phyloP scores from a whole-genome alignment of 83 land plant species.

The Diphasiastrum complanatum region DNA sequence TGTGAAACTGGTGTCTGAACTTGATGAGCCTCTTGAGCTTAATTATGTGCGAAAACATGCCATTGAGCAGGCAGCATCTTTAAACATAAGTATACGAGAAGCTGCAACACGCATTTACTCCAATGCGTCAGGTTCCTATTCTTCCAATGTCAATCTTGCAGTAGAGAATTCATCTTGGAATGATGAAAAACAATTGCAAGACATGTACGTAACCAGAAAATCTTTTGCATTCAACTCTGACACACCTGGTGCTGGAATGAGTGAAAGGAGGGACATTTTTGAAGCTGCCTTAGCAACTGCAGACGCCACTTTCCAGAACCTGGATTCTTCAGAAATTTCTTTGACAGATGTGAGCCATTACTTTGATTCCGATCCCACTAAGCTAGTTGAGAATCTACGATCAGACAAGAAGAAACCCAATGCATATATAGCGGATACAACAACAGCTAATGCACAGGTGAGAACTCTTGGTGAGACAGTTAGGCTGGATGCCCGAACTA shows the following conservation, averaged over 20 bases:
- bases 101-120: slow-evolving; percentile 96
- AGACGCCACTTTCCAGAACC: slow-evolving; percentile 99
- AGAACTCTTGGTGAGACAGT: slow-evolving; percentile 96
- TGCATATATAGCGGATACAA: slow-evolving; percentile 96
- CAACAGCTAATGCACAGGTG: slow-evolving; percentile 99
- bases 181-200: slow-evolving; percentile 97
- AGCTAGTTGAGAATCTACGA: slow-evolving; percentile 78
- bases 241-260: slow-evolving; percentile 94
- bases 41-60: slow-evolving; percentile 97
- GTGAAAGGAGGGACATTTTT: slow-evolving; percentile 82
- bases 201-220: slow-evolving; percentile 94
- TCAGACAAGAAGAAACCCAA: slow-evolving; percentile 89
- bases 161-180: slow-evolving; percentile 99
- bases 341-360: slow-evolving; percentile 99
- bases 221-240: slow-evolving; percentile 97
- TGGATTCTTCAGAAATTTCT: slow-evolving; percentile 98
- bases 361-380: slow-evolving; percentile 98
- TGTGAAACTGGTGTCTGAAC: slow-evolving; percentile 95
- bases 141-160: slow-evolving; percentile 94
- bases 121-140: slow-evolving; percentile 99
- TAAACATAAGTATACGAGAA: slow-evolving; percentile 60
- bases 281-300: slow-evolving; percentile 99
- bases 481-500: slow-evolving; percentile 91
- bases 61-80: slow-evolving; percentile 60
- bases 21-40: slow-evolving; percentile 89